phyloP scores from a whole-genome alignment of 2,329 filamentous ascomycete species.

The Colletotrichum endophyticum region DNA sequence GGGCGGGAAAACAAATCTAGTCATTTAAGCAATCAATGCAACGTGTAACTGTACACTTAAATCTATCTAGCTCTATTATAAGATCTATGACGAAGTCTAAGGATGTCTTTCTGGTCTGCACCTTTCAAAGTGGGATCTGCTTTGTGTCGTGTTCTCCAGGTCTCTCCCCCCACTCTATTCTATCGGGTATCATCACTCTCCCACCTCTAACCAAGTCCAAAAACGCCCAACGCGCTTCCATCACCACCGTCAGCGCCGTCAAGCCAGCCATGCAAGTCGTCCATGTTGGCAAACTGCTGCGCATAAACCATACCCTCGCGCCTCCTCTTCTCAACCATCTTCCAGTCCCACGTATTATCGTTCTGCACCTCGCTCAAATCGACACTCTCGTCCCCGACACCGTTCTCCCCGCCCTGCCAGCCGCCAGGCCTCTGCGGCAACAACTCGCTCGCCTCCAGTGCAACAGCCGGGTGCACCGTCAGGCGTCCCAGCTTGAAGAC shows the following conservation, averaged over 20 bases:
- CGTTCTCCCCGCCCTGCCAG: slow-evolving; percentile 55
- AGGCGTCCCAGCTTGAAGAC: slow-evolving; percentile 82
- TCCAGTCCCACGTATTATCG: slow-evolving; percentile 61
- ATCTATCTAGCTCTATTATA: not conserved
- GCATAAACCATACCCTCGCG: slow-evolving; percentile 61
- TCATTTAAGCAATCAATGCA: not conserved
- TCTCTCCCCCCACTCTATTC: not conserved
- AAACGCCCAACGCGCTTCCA: slow-evolving; percentile 55
- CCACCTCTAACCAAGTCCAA: slow-evolving; percentile 41
- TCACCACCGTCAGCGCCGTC: slow-evolving; percentile 57
- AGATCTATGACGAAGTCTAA: not conserved
- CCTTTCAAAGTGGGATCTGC: not conserved
- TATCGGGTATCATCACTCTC: slow-evolving; percentile 7
- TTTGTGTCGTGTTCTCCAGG: not conserved
- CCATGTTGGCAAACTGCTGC: slow-evolving; percentile 60
- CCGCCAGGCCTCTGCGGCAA: slow-evolving; percentile 76
- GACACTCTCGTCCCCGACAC: slow-evolving; percentile 41
- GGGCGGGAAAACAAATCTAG: not conserved
- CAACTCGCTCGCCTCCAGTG: slow-evolving; percentile 74
- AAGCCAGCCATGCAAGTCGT: slow-evolving; percentile 56
- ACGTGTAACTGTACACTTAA: not conserved
- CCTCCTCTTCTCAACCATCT: slow-evolving; percentile 58
- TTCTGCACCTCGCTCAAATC: slow-evolving; percentile 39
- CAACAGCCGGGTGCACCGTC: slow-evolving; percentile 81
- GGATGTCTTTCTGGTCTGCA: not conserved